These are phyloP conservation scores for Infundibulicybe gibba DNA, from an alignment of 768 basidiomycete genomes.

Conservation along the genomic window DNA sequence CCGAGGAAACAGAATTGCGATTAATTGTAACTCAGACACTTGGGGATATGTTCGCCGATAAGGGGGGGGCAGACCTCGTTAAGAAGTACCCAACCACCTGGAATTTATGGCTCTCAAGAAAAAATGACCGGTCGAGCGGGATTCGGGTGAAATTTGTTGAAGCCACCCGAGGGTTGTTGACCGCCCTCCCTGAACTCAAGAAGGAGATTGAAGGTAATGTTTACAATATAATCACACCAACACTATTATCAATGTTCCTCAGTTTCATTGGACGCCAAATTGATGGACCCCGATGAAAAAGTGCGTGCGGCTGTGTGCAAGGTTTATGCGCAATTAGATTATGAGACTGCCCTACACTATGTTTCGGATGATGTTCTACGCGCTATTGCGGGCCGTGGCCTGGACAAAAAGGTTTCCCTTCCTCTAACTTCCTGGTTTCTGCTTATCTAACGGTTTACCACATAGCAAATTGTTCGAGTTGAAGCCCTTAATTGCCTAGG, in stretches of 20 bases:
- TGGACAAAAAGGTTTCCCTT: conserved; percentile 78
- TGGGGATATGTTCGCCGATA: conserved; percentile 88
- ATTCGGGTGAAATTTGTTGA: conserved; percentile 84
- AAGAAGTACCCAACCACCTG: conserved; percentile 82
- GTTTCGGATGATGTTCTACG: conserved; percentile 62
- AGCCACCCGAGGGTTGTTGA: conserved; percentile 54
- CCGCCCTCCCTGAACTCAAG: conserved; percentile 62
- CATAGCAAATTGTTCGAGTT: conserved; percentile 55
- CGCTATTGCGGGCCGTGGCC: conserved; percentile 62
- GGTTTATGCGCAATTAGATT: conserved; percentile 80
- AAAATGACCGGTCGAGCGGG: conserved; percentile 65
- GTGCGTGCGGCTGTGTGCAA: conserved; percentile 84
- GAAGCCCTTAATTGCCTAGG: conserved; percentile 80
- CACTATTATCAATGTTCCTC: conserved; percentile 2
- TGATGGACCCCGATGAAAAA: conserved; percentile 88
- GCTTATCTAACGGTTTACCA: not conserved
- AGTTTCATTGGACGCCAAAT: conserved; percentile 62
- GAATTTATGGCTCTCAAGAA: conserved; percentile 77
- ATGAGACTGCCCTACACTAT: conserved; percentile 85
- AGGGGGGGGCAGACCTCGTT: conserved; percentile 69
- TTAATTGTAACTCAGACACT: conserved; percentile 81
- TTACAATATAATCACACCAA: not conserved
- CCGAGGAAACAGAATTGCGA: conserved; percentile 69
- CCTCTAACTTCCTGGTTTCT: not conserved
- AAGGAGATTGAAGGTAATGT: conserved; percentile 68